A percentile compares a stretch with the other conserved stretches of the same genome.
Evolutionary conservation across 208 protist species (phyloP).

Genomic region (Zelonia costaricensis): DNA sequence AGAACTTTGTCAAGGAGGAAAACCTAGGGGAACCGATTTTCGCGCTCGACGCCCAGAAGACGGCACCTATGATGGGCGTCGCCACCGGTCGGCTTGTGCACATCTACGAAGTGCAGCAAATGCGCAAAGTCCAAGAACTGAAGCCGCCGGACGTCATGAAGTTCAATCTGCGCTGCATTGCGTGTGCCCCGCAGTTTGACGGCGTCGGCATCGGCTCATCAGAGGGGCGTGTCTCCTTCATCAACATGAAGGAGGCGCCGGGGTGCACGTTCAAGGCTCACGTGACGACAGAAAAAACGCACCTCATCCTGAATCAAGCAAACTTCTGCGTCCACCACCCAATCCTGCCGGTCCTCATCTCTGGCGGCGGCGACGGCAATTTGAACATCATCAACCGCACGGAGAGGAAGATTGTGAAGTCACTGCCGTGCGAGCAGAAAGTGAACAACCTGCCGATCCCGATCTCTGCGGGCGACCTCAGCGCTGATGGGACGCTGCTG

Average conservation of each 20-base stretch:
- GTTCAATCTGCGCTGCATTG: slow-evolving; percentile 70
- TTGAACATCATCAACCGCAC: slow-evolving; percentile 45
- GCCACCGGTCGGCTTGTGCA: slow-evolving; percentile 62
- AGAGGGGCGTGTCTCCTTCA: slow-evolving; percentile 73
- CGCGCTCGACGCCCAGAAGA: slow-evolving; percentile 65
- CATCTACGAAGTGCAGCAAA: slow-evolving; percentile 65
- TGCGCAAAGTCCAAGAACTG: slow-evolving; percentile 56
- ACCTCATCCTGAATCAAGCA: slow-evolving; percentile 58
- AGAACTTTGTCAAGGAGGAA: slow-evolving; percentile 59
- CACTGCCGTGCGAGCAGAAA: slow-evolving; percentile 29
- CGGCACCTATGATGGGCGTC: slow-evolving; percentile 63
- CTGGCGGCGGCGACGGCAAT: slow-evolving; percentile 73
- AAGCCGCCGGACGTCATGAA: slow-evolving; percentile 55
- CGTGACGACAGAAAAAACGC: slow-evolving; percentile 34
- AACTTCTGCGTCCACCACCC: slow-evolving; percentile 81
- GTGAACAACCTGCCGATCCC: slow-evolving; percentile 47
- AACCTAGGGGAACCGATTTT: slow-evolving; percentile 76
- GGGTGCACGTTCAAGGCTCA: slow-evolving; percentile 79
- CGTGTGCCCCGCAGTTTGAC: slow-evolving; percentile 59
- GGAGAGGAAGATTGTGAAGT: slow-evolving; percentile 36
- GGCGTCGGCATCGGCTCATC: slow-evolving; percentile 70
- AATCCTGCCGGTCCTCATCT: slow-evolving; percentile 35
- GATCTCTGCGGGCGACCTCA: slow-evolving; percentile 79
- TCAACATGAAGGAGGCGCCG: slow-evolving; percentile 34
- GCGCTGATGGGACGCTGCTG: slow-evolving; percentile 50